Percentiles rank a stretch among this genome's conserved stretches.
Conservation (phyloP, 306 rosid genomes). For the Dicorynia guianensis region DNA sequence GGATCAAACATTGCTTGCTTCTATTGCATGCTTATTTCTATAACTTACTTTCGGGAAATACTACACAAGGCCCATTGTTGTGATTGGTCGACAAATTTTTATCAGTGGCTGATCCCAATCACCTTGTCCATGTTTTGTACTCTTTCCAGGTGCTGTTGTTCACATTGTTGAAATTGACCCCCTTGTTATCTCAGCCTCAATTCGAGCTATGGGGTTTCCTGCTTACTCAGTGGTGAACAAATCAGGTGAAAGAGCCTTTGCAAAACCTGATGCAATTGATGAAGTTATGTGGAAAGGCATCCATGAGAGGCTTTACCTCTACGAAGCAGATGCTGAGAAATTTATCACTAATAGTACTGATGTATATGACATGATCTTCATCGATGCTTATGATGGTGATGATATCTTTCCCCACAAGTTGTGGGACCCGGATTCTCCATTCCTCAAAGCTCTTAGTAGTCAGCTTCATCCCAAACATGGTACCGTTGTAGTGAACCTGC, state of each 20-base stretch:
- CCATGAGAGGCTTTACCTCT: slow-evolving; percentile 81
- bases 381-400: slow-evolving; percentile 91
- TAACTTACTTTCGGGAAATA: neutral
- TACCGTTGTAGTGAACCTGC: slow-evolving; percentile 92
- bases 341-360: slow-evolving; percentile 54
- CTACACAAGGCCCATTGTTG: slow-evolving; percentile 7
- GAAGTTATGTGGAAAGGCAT: slow-evolving; percentile 83
- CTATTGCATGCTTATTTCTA: slow-evolving; percentile 12
- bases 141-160: slow-evolving; percentile 73
- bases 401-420: slow-evolving; percentile 85
- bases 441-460: slow-evolving; percentile 69
- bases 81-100: slow-evolving; percentile 6
- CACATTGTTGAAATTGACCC: slow-evolving; percentile 90
- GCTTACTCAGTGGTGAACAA: slow-evolving; percentile 72
- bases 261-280: slow-evolving; percentile 59
- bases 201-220: slow-evolving; percentile 94
- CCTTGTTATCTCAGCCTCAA: slow-evolving; percentile 86
- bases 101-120: slow-evolving; percentile 7
- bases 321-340: slow-evolving; percentile 86
- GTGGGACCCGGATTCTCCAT: slow-evolving; percentile 75
- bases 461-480: slow-evolving; percentile 87
- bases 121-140: slow-evolving; percentile 20
- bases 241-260: slow-evolving; percentile 53
- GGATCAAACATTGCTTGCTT: slow-evolving; percentile 13
- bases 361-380: slow-evolving; percentile 76